Conservation (phyloP, 495 filamentous ascomycete species). For the Thozetella sp. region DNA sequence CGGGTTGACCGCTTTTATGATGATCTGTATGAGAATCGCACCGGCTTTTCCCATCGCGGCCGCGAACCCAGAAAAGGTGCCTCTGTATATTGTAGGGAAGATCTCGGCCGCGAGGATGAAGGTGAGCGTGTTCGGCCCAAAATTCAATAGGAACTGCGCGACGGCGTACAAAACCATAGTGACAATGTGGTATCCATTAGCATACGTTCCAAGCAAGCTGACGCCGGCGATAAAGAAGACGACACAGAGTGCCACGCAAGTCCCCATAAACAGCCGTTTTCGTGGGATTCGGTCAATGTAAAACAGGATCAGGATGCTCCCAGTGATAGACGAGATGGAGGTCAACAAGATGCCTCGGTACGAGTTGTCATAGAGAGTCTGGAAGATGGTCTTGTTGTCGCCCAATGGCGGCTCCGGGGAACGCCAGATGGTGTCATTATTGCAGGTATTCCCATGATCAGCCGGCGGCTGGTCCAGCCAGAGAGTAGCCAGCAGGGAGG, state of each 20-base stretch:
- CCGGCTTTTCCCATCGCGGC: constrained; percentile 60
- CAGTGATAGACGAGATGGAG: constrained; percentile 30
- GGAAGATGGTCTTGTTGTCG: constrained; percentile 12
- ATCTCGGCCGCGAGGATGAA: constrained; percentile 57
- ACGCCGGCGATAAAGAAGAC: constrained; percentile 27
- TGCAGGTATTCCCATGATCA: constrained; percentile 23
- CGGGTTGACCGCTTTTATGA: too few relatives aligned
- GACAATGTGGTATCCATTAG: constrained; percentile 2
- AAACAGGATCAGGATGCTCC: constrained; percentile 24
- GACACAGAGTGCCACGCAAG: constrained; percentile 22
- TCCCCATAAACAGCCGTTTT: constrained; percentile 18
- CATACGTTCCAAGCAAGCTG: constrained; percentile 13
- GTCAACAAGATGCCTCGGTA: constrained; percentile 27
- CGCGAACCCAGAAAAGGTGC: constrained; percentile 56
- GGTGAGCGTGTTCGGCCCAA: constrained; percentile 41
- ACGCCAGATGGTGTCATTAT: constrained; percentile 6
- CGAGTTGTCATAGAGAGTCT: constrained; percentile 13
- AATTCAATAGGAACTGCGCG: constrained; percentile 37
- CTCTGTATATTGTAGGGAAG: constrained; percentile 63
- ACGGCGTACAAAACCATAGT: constrained; percentile 30
- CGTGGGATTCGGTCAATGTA: constrained; percentile 30
- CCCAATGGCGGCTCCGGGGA: constrained; percentile 7
- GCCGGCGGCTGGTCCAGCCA: constrained; percentile 9
- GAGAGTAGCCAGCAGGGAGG: constrained; percentile 20
- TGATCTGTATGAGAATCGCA: constrained; percentile 56